phyloP scores from a whole-genome alignment of 148 eudicot genomes.

The Fagopyrum esculentum region DNA sequence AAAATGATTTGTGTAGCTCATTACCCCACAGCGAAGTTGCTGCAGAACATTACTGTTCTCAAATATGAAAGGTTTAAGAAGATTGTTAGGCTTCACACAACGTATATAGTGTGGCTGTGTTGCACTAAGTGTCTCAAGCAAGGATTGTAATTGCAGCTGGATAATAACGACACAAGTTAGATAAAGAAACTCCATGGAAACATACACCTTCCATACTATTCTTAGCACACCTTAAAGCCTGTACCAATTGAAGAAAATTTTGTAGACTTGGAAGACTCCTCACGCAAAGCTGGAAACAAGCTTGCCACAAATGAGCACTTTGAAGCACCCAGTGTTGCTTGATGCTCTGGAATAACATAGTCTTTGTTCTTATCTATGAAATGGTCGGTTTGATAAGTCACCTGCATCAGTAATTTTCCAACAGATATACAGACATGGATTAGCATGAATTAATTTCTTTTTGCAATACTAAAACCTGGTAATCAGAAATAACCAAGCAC shows the following conservation, averaged over 20 bases:
- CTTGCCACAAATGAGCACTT: conserved; percentile 80
- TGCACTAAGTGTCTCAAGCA: conserved; percentile 85
- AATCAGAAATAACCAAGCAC: conserved; percentile 14
- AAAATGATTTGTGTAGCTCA: conserved; percentile 15
- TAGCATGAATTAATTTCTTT: not conserved
- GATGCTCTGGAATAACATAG: conserved; percentile 94
- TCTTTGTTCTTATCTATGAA: conserved; percentile 98
- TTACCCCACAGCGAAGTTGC: conserved; percentile 96
- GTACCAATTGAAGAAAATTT: conserved; percentile 92
- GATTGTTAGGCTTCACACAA: conserved; percentile 93
- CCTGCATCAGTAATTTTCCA: conserved; percentile 42
- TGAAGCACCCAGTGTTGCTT: conserved; percentile 78
- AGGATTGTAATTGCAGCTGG: conserved; percentile 91
- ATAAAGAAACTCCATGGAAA: not conserved
- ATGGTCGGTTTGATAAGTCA: conserved; percentile 85
- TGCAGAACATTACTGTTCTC: conserved; percentile 78
- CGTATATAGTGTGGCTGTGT: conserved; percentile 96
- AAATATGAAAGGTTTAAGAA: conserved; percentile 84
- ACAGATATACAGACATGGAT: not conserved
- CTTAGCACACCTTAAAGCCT: conserved; percentile 60
- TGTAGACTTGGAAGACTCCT: conserved; percentile 80
- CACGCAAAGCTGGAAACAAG: conserved; percentile 72
- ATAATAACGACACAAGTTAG: conserved; percentile 17
- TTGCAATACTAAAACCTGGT: not conserved
- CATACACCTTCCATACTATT: conserved; percentile 1